Evolutionary conservation across 768 basidiomycete species (phyloP), one percentile per base, ranked within the genome.

Genomic region (Leucocoprinus sp.): DNA sequence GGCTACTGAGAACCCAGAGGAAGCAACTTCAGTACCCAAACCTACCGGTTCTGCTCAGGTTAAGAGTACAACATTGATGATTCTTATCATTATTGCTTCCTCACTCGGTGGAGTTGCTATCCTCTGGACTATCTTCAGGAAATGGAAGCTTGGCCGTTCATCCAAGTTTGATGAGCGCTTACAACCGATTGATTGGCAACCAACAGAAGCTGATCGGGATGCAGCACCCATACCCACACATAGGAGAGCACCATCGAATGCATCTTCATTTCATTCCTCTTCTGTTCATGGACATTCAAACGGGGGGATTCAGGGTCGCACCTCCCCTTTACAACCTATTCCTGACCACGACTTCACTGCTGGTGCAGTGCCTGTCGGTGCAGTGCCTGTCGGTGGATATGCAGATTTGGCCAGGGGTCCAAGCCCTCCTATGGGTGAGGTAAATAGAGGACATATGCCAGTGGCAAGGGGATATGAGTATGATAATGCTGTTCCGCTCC

Each of bases 111-210:
- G 73, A 23, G 58, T 83, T 42, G 73, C 75, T 46, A 78, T 91
- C 54, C 69, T 84, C 51, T 93, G 90, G 90, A 93, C 89, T 38
- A 65, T 90, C 57, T 85, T 92, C 71, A 83, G 90, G 68, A 91
- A 92, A 63, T 91, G 87, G 84, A 90, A 91, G 67, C 80, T 92
- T 57, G 79, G 77, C 43, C 78, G 84, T 47, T 91, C 89, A 23
- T 72, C 76, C 57, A 74, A 76, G 55, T 92, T 92, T 60, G 84
- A 88, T 55, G 78, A 80, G 50, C 86, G 89, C 53, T 77, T 93
- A 68, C 78, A 84, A 49, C 89, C 91, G 50, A 88, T 92, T 58
- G 81, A 90, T 66, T 92, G 86, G 87, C 78, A 84, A 57, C 85
- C 86, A n/a, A 71, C 75, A 36, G 64, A 58, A 43, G 31, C 9